Conservation (phyloP, 352 stramenopile species). For the Thalassiosira hispida region DNA sequence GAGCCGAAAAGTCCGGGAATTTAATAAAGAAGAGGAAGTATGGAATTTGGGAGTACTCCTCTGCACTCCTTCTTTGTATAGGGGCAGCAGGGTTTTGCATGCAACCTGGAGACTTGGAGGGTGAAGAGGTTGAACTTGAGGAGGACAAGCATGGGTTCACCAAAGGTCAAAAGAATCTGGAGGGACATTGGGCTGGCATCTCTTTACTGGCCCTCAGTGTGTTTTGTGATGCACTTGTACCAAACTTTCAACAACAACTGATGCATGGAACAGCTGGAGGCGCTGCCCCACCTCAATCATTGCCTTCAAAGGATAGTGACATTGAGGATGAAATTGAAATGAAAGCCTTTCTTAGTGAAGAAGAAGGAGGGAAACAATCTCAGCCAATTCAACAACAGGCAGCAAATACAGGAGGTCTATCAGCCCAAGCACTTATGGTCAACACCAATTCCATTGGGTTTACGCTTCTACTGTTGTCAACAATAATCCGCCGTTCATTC, state of each 20-base stretch:
- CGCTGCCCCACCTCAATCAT: not conserved
- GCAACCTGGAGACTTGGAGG: constrained; percentile 23
- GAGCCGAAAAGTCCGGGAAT: constrained; percentile 19
- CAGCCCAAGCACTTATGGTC: constrained; percentile 60
- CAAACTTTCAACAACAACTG: constrained; percentile 66
- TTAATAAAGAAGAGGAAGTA: constrained; percentile 45
- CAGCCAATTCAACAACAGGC: constrained; percentile 3
- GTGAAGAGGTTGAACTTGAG: not conserved
- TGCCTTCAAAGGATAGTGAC: constrained; percentile 12
- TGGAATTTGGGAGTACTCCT: constrained; percentile 51
- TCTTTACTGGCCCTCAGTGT: constrained; percentile 57
- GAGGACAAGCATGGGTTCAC: constrained; percentile 16
- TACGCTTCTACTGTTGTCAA: constrained; percentile 39
- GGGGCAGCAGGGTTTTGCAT: constrained; percentile 65
- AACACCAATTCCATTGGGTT: constrained; percentile 70
- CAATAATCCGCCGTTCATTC: constrained; percentile 23
- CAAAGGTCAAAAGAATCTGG: constrained; percentile 4
- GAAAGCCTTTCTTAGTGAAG: constrained; percentile 21
- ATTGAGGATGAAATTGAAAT: constrained; percentile 39
- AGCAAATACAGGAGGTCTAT: constrained; percentile 40
- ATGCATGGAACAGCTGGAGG: constrained; percentile 33
- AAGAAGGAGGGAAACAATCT: constrained; percentile 9
- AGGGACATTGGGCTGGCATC: constrained; percentile 49
- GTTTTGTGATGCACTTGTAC: constrained; percentile 70
- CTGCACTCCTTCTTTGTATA: constrained; percentile 57